Base-by-base conservation (phyloP, 1,139 yeast genomes). In the Candida neerlandica region DNA sequence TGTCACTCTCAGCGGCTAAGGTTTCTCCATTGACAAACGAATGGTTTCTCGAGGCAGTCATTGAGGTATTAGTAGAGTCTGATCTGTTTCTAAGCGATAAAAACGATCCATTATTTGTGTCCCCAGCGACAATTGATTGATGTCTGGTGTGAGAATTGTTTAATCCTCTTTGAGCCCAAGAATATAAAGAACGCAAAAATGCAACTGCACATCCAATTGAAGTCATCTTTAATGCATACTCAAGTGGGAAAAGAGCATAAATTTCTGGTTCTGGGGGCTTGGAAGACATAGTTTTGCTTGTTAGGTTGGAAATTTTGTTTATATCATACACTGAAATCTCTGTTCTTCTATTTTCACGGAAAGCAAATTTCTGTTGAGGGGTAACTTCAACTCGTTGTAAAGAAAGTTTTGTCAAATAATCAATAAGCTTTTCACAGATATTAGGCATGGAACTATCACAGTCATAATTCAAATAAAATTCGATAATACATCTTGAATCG, bases 381-480 rank as follows among this genome's bases (percentile, higher is more conserved):
- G 95, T 80, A 11, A 86, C 84, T 21, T 86, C 95, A 4, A 87
- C 85, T 54, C 91, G 78, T 0, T 86, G 77, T 41, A 89, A 73
- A 0, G 97, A 85, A 51, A 87, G 70, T 57, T 81, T 82, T 5
- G 96, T 87, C 57, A 94, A 74, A 58, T 87, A 85, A 57, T 90
- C 94, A 49, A 91, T 82, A 38, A 89, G 73, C 48, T 82, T 78
- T 67, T 95, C 99, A 65, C 94, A 90, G 46, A 92, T 78, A 64
- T 94, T 94, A 44, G 96, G 89, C 78, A 86, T 81, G 5, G 81
- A 74, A 15, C 86, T 79, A 64, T 91, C 97, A 71, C 99, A 95
- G 66, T 95, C 99, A 66, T 94, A 95, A 66, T 95, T 95, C 60
- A 95, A 78, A 63, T 92, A 95, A 55, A 94, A 83, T 67, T 95